Conservation (phyloP, 2,329 filamentous ascomycete genomes). For the Fusarium caatingaense region DNA sequence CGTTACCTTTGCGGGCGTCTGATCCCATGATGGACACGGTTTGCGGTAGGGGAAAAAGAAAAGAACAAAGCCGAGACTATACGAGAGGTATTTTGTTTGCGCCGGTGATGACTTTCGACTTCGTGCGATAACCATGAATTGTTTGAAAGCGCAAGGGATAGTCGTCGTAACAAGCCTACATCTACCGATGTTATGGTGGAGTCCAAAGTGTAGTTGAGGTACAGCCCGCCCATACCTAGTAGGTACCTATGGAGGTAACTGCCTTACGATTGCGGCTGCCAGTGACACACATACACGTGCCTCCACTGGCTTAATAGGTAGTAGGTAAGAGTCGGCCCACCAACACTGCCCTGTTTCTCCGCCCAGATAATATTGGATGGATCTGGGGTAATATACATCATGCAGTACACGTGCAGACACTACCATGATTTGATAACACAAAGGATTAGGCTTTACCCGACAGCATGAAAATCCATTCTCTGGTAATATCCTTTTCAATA, state of each 20-base stretch:
- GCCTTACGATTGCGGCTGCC: conserved; percentile 35
- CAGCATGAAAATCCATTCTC: neutral
- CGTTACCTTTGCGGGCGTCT: conserved; percentile 49
- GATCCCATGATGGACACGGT: conserved; percentile 35
- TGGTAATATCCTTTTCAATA: neutral
- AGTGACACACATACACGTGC: conserved; percentile 44
- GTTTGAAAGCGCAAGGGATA: conserved; percentile 12
- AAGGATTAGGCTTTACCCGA: neutral
- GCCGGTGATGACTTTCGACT: neutral
- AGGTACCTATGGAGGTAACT: neutral
- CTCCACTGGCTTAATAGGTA: neutral
- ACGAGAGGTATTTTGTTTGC: neutral
- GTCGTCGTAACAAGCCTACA: conserved; percentile 31
- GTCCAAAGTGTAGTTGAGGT: conserved; percentile 25
- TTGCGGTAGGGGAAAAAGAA: neutral
- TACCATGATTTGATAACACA: neutral
- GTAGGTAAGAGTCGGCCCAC: conserved; percentile 20
- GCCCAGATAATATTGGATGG: conserved; percentile 3
- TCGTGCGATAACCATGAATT: conserved; percentile 13
- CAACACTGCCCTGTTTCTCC: conserved; percentile 39
- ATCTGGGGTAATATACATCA: neutral
- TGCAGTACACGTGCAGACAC: neutral
- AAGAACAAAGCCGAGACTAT: neutral
- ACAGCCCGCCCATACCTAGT: neutral
- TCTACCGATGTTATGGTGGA: conserved; percentile 29